A percentile compares a stretch with the other conserved stretches of the same genome.
phyloP scores from a whole-genome alignment of 192 early-diverging fungal species.

The Umbelopsis ramanniana region DNA sequence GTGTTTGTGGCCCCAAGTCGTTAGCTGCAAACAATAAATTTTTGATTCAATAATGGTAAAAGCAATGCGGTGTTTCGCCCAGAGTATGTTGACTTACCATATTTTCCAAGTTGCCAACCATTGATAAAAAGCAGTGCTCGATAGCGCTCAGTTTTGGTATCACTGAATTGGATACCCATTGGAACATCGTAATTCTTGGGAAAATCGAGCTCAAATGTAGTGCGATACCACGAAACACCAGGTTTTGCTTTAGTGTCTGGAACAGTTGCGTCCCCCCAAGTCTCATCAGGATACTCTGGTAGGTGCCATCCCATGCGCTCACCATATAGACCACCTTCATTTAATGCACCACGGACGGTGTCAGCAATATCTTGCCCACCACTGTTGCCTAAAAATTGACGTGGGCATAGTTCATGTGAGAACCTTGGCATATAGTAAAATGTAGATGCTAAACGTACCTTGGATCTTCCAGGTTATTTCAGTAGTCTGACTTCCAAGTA shows the following conservation, averaged over 20 bases:
- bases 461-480: slow-evolving; percentile 23
- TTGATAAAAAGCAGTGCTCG: slow-evolving; percentile 17
- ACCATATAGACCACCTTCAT: slow-evolving; percentile 28
- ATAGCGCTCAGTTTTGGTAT: not conserved
- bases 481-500: not conserved
- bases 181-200: slow-evolving; percentile 16
- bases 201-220: slow-evolving; percentile 14
- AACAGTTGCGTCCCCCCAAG: not conserved
- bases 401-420: too few species aligned
- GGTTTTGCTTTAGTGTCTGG: not conserved
- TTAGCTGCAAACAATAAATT: not conserved
- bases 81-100: not conserved
- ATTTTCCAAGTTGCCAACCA: slow-evolving; percentile 27
- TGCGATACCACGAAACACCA: slow-evolving; percentile 24
- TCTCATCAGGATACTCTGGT: slow-evolving; percentile 13
- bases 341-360: slow-evolving; percentile 8
- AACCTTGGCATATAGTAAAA: too few species aligned
- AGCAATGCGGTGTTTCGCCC: too few species aligned
- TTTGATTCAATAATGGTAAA: not conserved
- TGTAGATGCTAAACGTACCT: not conserved
- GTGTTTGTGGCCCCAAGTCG: slow-evolving; percentile 5
- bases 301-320: slow-evolving; percentile 25
- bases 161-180: slow-evolving; percentile 2
- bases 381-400: not conserved
- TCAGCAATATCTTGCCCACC: slow-evolving; percentile 24